Conservation (phyloP, 306 rosid genomes). For the Biancaea sappan region DNA sequence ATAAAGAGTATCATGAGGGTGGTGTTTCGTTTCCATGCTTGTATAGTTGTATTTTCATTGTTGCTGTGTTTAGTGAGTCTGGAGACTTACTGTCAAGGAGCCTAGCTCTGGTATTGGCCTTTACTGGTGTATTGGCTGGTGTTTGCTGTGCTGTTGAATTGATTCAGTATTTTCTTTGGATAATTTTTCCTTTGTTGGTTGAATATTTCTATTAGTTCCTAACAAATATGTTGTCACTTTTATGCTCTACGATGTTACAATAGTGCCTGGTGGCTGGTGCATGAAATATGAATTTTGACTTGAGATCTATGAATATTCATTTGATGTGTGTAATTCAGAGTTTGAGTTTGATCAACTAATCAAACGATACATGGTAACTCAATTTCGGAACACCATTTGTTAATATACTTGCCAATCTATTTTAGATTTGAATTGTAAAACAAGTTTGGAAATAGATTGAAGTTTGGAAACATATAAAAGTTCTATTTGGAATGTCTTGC, state of each 20-base stretch:
- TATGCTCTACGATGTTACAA: not conserved
- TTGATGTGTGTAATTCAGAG: not conserved
- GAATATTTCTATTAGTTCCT: too few species aligned
- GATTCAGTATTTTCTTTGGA: too few species aligned
- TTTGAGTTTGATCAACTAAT: conserved; percentile 7
- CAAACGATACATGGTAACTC: conserved; percentile 6
- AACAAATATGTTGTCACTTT: not conserved
- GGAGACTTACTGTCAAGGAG: too few species aligned
- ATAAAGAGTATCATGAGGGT: too few species aligned
- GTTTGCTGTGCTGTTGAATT: too few species aligned
- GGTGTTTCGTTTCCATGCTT: too few species aligned
- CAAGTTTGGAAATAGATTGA: not conserved
- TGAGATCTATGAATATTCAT: conserved; percentile 4
- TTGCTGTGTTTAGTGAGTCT: too few species aligned
- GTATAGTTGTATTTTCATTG: too few species aligned
- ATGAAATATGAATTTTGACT: conserved; percentile 17
- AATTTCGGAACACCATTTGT: conserved; percentile 11
- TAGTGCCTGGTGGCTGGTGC: not conserved
- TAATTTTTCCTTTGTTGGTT: too few species aligned
- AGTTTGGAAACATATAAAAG: not conserved
- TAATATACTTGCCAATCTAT: not conserved
- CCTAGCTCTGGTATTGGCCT: too few species aligned
- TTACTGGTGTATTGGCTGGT: too few species aligned
- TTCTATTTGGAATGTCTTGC: not conserved
- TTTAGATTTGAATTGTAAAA: not conserved